phyloP scores from a whole-genome alignment of 2,329 filamentous ascomycete genomes.

The Fusarium sp. region DNA sequence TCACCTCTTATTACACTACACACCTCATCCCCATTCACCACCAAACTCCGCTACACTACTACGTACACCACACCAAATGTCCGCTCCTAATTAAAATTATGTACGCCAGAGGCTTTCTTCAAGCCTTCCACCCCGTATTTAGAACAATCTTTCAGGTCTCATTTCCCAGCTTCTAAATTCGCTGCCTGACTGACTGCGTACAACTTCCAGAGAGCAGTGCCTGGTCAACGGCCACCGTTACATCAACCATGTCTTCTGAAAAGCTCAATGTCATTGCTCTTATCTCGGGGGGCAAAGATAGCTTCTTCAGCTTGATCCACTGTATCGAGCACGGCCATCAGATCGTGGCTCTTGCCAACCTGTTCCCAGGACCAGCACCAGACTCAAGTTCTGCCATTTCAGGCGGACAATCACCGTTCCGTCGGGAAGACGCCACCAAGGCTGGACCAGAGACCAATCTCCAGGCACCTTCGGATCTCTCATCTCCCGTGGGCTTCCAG shows the following conservation, averaged over 20 bases:
- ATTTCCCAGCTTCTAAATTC: constrained; percentile 2
- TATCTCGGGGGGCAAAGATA: constrained; percentile 97
- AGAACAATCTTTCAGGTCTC: constrained; percentile 9
- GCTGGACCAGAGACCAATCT: constrained; percentile 1
- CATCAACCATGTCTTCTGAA: constrained; percentile 52
- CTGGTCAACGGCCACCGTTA: background rate
- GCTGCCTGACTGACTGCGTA: constrained; percentile 4
- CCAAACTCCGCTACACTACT: constrained; percentile 3
- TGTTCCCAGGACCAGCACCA: constrained; percentile 63
- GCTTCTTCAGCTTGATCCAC: constrained; percentile 91
- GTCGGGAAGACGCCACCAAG: constrained; percentile 24
- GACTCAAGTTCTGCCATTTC: constrained; percentile 9
- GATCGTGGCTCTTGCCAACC: constrained; percentile 88
- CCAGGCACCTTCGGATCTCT: constrained; percentile 2
- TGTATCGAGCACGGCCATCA: constrained; percentile 86
- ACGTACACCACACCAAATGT: constrained; percentile 22
- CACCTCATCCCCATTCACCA: background rate
- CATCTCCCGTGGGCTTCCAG: constrained; percentile 33
- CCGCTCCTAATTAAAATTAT: constrained; percentile 16
- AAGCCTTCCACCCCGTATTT: constrained; percentile 9
- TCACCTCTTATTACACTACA: constrained; percentile 7
- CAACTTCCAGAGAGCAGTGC: background rate
- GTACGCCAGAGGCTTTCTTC: background rate
- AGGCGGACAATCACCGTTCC: constrained; percentile 14
- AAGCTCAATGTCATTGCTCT: constrained; percentile 84